Percentiles rank a stretch among this genome's conserved stretches.
These are phyloP conservation scores for Sequoia sempervirens DNA, from an alignment of 75 land plant genomes.

Conservation along the genomic window DNA sequence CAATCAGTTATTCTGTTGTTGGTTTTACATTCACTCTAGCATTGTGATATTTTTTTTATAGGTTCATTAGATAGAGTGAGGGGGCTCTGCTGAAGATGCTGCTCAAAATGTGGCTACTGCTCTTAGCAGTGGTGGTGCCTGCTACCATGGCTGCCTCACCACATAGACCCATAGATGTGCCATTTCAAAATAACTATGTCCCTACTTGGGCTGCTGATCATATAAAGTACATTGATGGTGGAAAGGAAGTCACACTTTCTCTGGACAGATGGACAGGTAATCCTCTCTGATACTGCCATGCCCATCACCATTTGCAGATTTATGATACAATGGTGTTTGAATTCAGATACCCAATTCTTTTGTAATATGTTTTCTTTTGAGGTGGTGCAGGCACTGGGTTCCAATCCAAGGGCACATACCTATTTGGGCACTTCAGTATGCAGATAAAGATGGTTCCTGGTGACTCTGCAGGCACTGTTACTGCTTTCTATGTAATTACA, in stretches of 20 bases:
- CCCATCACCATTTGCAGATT: background rate
- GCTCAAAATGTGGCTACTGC: background rate
- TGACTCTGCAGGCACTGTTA: constrained; percentile 64
- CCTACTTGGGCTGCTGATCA: constrained; percentile 68
- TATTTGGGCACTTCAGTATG: constrained; percentile 75
- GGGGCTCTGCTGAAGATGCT: background rate
- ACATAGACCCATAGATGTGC: constrained; percentile 37
- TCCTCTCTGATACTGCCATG: background rate
- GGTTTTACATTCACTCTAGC: background rate
- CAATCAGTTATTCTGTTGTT: background rate
- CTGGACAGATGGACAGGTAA: constrained; percentile 61
- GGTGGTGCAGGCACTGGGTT: constrained; percentile 46
- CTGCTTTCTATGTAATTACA: constrained; percentile 55
- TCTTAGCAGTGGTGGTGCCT: background rate
- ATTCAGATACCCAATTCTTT: background rate
- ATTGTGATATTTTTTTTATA: background rate
- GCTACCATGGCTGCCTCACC: constrained; percentile 33
- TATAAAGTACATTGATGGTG: constrained; percentile 60
- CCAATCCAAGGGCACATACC: constrained; percentile 54
- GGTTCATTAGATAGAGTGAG: background rate
- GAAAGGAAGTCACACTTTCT: constrained; percentile 30
- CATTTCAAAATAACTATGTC: constrained; percentile 49
- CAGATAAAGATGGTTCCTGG: constrained; percentile 55
- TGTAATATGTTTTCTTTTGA: background rate
- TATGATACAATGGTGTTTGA: background rate